phyloP scores from a whole-genome alignment of 2,329 filamentous ascomycete genomes.

The Chalara sp. region DNA sequence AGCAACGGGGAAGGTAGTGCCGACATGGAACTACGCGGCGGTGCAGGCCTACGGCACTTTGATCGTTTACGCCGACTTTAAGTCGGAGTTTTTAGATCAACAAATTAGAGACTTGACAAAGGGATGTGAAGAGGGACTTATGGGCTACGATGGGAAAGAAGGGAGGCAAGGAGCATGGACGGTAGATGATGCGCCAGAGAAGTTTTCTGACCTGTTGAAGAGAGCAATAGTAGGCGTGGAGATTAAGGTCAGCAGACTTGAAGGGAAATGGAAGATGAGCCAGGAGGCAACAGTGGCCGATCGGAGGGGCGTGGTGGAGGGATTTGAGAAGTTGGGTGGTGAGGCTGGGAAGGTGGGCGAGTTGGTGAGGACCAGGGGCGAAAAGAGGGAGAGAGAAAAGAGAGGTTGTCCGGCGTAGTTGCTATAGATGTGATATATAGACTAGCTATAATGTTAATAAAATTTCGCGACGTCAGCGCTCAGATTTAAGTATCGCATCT shows the following conservation, averaged over 20 bases:
- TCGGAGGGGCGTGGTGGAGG: neutral
- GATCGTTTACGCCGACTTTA: neutral
- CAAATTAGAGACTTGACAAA: neutral
- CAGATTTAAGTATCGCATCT: too few relatives aligned
- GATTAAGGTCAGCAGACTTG: neutral
- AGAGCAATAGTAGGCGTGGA: neutral
- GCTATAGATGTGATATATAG: too few relatives aligned
- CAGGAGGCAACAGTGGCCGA: neutral
- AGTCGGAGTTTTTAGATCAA: neutral
- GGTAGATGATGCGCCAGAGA: neutral
- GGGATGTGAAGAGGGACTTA: neutral
- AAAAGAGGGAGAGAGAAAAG: too few relatives aligned
- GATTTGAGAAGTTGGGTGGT: neutral
- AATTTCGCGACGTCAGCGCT: too few relatives aligned
- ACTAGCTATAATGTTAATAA: too few relatives aligned
- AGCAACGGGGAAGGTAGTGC: neutral
- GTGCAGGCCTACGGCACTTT: neutral
- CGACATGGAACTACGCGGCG: neutral
- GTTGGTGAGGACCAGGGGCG: neutral
- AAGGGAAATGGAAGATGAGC: neutral
- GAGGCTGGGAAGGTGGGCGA: neutral
- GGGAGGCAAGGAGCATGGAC: neutral
- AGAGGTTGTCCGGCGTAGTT: too few relatives aligned
- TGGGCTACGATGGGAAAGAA: neutral
- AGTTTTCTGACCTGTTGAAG: neutral